These are phyloP conservation scores for Tricholoma flavovirens DNA, from an alignment of 768 basidiomycete species.

Conservation along the genomic window DNA sequence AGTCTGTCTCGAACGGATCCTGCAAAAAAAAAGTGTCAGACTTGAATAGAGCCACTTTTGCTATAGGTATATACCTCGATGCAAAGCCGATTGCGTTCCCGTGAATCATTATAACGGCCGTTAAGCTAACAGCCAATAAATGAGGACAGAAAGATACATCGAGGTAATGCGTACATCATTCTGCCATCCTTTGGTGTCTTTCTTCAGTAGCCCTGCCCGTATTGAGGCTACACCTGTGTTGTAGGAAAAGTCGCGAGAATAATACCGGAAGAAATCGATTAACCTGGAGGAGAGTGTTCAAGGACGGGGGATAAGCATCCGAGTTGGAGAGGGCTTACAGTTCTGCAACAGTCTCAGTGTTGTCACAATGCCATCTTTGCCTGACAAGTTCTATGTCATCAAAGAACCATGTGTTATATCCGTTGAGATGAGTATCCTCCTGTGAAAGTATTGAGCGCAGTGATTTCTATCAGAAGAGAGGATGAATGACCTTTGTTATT, in stretches of 20 bases:
- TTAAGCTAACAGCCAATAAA: constrained; percentile 30
- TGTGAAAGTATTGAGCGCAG: constrained; percentile 21
- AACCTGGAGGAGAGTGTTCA: constrained; percentile 43
- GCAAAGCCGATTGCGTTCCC: constrained; percentile 92
- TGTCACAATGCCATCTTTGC: constrained; percentile 91
- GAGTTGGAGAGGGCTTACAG: constrained; percentile 51
- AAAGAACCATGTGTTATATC: constrained; percentile 92
- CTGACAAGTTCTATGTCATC: constrained; percentile 93
- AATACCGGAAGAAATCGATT: constrained; percentile 98
- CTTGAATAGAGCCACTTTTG: background rate
- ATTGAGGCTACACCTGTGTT: constrained; percentile 90
- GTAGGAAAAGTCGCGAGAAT: constrained; percentile 89
- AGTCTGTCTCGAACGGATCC: constrained; percentile 97
- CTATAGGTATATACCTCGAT: constrained; percentile 64
- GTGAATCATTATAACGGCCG: constrained; percentile 56
- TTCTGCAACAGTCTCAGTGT: constrained; percentile 89
- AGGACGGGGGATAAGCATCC: constrained; percentile 1
- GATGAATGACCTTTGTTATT: constrained; percentile 59
- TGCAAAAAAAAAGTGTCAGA: constrained; percentile 24
- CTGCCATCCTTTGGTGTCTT: constrained; percentile 92
- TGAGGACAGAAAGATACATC: constrained; percentile 1
- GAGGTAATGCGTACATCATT: constrained; percentile 62
- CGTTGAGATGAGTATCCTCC: constrained; percentile 79
- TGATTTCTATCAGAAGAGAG: constrained; percentile 6
- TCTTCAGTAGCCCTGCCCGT: constrained; percentile 81